These are phyloP conservation scores for Fraxinus sp. DNA, from an alignment of 305 asterid species.

Conservation along the genomic window DNA sequence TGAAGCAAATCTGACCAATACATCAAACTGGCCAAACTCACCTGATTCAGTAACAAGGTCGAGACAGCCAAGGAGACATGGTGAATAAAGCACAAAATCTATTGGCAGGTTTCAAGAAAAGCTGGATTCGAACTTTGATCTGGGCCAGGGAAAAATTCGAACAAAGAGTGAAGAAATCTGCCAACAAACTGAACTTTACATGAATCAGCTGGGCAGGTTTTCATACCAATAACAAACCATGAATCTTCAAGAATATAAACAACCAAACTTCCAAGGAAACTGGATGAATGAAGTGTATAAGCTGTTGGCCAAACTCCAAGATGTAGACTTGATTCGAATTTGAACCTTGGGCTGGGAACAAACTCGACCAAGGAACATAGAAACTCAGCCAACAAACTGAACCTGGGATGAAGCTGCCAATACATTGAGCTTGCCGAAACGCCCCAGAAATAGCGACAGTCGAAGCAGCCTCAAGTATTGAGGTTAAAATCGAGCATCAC, in stretches of 20 bases:
- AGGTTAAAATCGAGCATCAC: neutral
- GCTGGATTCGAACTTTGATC: neutral
- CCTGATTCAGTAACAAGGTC: neutral
- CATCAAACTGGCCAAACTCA: neutral
- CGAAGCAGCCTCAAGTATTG: neutral
- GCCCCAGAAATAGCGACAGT: neutral
- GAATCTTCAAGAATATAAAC: neutral
- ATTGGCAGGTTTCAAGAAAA: neutral
- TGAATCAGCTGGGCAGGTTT: neutral
- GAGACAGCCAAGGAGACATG: neutral
- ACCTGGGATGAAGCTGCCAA: neutral
- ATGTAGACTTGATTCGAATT: neutral
- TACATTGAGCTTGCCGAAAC: neutral
- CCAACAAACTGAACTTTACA: neutral
- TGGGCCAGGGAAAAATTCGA: neutral
- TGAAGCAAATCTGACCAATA: neutral
- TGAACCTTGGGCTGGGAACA: neutral
- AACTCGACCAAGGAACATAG: neutral
- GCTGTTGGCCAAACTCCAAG: neutral
- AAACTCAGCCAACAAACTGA: neutral
- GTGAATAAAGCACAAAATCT: neutral
- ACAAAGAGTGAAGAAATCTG: neutral
- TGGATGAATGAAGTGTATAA: neutral
- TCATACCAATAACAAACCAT: neutral
- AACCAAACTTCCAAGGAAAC: neutral